Base-by-base conservation (phyloP, 805 yeast genomes). In the Torulaspora quercuum region DNA sequence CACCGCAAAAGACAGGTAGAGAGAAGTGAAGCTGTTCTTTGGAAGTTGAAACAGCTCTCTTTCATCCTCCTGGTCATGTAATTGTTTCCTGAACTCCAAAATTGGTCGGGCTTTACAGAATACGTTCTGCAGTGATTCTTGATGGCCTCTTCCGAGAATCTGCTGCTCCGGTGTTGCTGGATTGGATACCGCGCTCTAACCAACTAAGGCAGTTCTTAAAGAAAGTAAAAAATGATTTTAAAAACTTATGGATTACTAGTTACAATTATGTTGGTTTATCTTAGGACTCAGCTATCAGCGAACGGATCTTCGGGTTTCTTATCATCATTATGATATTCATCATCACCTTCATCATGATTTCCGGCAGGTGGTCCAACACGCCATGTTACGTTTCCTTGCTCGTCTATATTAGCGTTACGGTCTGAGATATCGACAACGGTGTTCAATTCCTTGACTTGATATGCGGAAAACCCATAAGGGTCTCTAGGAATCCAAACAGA, bases 401-500 rank as follows among this genome's bases (percentile, higher is more conserved):
- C 68, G 42, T 71, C 64, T 39, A 84, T 76, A 30, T 65, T 59
- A 1, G 95, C 76, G 48, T 81, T 80, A 30, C 72, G 78, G 55
- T 88, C 95, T 37, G 76, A 68, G 33, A 84, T 77, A 11, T 73
- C 70, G 31, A 87, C 74, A 6, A 77, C 67, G 1, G 69, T 72
- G 13, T 65, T 57, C 34, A 85, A 70, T 26, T 75, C 67, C 25
- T 71, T 72, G 14, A 83, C 78, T 50, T 80, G 78, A 9, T 53
- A 56, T 2, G 68, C 63, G 1, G 95, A 82, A 49, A 86, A 73
- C 1, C 97, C 97, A 74, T 78, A 76, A 7, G 85, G 81, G 59
- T 90, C 98, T 40, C 68, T 67, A n/a, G 97, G 94, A 52, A 90
- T 76, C 98, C 98, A 90, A 13, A 90, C 64, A n/a, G 70, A 68